Conservation (phyloP, 352 stramenopile genomes). For the Globisporangium carolinianum region DNA sequence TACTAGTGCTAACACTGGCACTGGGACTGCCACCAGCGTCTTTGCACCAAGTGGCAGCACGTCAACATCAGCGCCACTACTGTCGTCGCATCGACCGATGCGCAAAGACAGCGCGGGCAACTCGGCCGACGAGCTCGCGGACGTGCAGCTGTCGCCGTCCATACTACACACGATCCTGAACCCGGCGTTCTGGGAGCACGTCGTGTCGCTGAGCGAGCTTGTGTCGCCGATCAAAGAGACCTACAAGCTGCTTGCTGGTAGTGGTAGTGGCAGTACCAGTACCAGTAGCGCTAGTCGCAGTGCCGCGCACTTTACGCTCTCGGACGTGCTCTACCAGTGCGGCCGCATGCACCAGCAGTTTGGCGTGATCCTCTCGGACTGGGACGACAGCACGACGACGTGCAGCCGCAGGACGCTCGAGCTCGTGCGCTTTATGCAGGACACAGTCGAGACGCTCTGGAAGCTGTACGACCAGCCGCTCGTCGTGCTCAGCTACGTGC, state of each 20-base stretch:
- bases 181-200: constrained; percentile 64
- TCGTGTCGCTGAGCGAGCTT: constrained; percentile 65
- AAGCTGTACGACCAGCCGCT: constrained; percentile 70
- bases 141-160: constrained; percentile 26
- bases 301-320: constrained; percentile 40
- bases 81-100: constrained; percentile 2
- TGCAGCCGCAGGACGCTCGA: constrained; percentile 15
- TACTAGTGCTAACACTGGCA: background rate
- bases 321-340: constrained; percentile 73
- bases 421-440: constrained; percentile 52
- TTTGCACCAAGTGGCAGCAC: too few species aligned
- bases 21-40: background rate
- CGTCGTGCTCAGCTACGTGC: constrained; percentile 61
- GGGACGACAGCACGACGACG: constrained; percentile 43
- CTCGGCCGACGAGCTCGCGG: constrained; percentile 35
- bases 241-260: constrained; percentile 50
- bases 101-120: constrained; percentile 42
- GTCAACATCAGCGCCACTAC: too few species aligned
- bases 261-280: constrained; percentile 9
- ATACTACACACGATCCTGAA: constrained; percentile 56
- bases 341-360: constrained; percentile 77
- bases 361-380: constrained; percentile 54
- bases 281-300: background rate
- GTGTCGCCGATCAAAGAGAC: constrained; percentile 79
- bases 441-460: constrained; percentile 61